phyloP scores from a whole-genome alignment of 2,329 filamentous ascomycete species.

The Endothia cerciana region DNA sequence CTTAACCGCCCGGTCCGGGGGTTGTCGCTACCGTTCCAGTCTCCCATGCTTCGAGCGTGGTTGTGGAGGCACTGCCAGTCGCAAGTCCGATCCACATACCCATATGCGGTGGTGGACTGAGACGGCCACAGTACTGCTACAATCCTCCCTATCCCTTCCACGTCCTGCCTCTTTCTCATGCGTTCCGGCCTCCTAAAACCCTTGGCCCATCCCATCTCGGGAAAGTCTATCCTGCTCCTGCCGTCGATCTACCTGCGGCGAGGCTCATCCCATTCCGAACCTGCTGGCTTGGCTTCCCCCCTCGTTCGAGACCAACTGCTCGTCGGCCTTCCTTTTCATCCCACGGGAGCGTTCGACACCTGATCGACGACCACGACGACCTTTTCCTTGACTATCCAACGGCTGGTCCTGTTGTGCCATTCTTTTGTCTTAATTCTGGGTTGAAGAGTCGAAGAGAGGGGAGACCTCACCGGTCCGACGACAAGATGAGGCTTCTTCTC shows the following conservation, averaged over 20 bases:
- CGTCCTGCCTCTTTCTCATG: constrained; percentile 1
- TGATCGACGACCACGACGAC: neutral
- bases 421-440: constrained; percentile 16
- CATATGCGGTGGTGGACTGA: neutral
- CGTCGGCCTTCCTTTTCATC: constrained; percentile 6
- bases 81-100: constrained; percentile 21
- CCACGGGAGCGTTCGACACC: constrained; percentile 16
- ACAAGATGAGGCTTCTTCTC: constrained; percentile 23
- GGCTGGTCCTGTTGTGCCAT: constrained; percentile 29
- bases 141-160: constrained; percentile 11
- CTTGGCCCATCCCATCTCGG: constrained; percentile 22
- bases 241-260: constrained; percentile 23
- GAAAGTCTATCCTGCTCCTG: constrained; percentile 7
- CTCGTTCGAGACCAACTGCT: constrained; percentile 24
- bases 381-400: constrained; percentile 10
- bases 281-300: constrained; percentile 25
- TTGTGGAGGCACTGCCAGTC: constrained; percentile 22
- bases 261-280: constrained; percentile 20
- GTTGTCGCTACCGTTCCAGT: constrained; percentile 17
- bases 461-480: constrained; percentile 19
- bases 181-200: constrained; percentile 11
- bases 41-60: neutral
- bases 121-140: constrained; percentile 1
- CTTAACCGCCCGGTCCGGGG: constrained; percentile 23
- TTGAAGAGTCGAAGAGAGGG: constrained; percentile 13